Base-by-base conservation (phyloP, 768 basidiomycete species). In the Lactifluus subvellereus region DNA sequence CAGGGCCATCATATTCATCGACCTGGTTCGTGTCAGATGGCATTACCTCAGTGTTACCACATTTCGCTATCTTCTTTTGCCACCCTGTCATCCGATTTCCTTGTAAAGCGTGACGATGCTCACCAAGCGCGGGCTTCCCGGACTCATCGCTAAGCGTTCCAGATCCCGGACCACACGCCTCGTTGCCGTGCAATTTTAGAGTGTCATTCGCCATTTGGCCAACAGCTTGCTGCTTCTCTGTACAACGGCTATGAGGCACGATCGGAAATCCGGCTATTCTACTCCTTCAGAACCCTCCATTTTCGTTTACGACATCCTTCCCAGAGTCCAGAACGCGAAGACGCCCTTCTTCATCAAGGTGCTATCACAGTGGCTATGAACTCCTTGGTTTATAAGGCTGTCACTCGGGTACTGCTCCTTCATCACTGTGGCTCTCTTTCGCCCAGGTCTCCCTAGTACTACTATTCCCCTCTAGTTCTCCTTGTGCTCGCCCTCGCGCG, bases 61-160 rank as follows among this genome's bases (percentile, higher is more conserved):
- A 63, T 54, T 5, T 2, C 22, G n/a, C n/a, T 40, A 30, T 10
- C 55, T 45, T 58, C 61, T 20, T 14, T 37, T 27, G 40, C 57
- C 45, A 33, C 37, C 57, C n/a, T 47, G 57, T 48, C 56, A 51
- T 54, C 45, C 55, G 14, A 45, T 45, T 52, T 20, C 50, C 33
- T 32, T 38, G 9, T 42, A 43, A 16, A 20, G 61, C 2, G 22
- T 8, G 20, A n/a, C 35, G 55, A n/a, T 58, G 37, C 47, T 53
- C 43, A 43, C 6, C n/a, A 50, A 45, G 4, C 47, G 62, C 63
- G 63, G 27, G 14, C 33, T 64, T n/a, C 22, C 40, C 63, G 63
- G 63, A 64, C 22, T 6, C 30, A 64, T 64, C 58, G 35, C 40
- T 64, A 64, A 64, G 63, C 63, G 54, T 43, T 64, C 63, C 58